Evolutionary conservation across 2,329 filamentous ascomycete species (phyloP), one percentile per base, ranked within the genome.

Genomic region (Diplodia intermedia): DNA sequence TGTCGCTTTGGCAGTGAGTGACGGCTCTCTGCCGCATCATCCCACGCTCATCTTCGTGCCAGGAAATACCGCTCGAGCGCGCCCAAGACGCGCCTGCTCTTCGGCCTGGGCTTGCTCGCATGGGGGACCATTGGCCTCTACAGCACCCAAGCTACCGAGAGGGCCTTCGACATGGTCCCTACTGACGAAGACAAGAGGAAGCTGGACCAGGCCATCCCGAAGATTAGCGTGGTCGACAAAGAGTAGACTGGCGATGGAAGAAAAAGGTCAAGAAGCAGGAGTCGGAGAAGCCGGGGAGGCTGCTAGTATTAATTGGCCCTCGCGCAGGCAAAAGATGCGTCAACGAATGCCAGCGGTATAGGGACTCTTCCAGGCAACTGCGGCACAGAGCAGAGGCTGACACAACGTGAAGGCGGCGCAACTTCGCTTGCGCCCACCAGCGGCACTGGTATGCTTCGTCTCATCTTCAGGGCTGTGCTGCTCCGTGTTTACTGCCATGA

Each of bases 91-190:
- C 90, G 91, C 68, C 80, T 92, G 52, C 80, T 89, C 57, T 84
- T 97, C 70, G 94, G 94, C 72, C 77, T 88, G 60, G 90, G 89
- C 73, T 80, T 97, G 71, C 88, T 97, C 75, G 87, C 87, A 40
- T 97, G 93, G 87, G 92, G 92, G 15, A 81, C 83, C 50, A 81
- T 88, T 50, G 94, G 92, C 18, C 84, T 95, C n/a, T 89, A 90
- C 75, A 75, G 91, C 20, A 88, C 90, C 5, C 91, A 94, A 75
- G 84, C 84, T 68, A 88, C 90, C 18, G 93, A 94, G 79, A 86
- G 91, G 75, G 88, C 85, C 52, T 85, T 94, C 69, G 91, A 91
- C 7, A 86, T 92, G 78, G 88, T 86, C 49, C 87, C 93, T 1
- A 90, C 88, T 0, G 88, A 92, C 70, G 83, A 90, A 74, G 93